Conservation (phyloP, 257 asterid genomes). For the Eustoma russellianum region DNA sequence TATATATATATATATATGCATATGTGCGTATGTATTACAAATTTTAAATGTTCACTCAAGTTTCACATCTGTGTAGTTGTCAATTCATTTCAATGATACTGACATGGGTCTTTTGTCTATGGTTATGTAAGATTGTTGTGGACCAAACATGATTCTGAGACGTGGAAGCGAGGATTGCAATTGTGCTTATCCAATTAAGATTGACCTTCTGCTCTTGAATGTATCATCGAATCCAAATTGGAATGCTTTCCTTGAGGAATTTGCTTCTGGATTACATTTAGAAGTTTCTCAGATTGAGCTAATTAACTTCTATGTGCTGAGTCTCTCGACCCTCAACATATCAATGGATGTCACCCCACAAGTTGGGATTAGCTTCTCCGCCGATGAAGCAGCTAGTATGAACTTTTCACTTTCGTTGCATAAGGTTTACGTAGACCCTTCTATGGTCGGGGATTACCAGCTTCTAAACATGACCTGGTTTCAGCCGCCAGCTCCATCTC, state of each 20-base stretch:
- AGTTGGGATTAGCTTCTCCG: constrained; percentile 59
- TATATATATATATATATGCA: too few relatives aligned
- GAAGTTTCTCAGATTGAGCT: constrained; percentile 85
- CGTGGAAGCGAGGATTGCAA: constrained; percentile 73
- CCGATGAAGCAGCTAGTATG: constrained; percentile 54
- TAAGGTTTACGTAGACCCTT: constrained; percentile 60
- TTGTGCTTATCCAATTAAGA: constrained; percentile 80
- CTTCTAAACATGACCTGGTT: constrained; percentile 85
- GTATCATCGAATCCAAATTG: constrained; percentile 77
- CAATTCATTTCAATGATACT: too few relatives aligned
- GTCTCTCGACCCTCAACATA: constrained; percentile 73
- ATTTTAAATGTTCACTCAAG: too few relatives aligned
- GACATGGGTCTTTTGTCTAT: constrained; percentile 12
- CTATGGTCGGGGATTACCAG: constrained; percentile 68
- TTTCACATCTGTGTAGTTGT: neutral
- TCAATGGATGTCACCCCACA: constrained; percentile 90
- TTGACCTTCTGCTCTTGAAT: constrained; percentile 76
- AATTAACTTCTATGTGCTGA: constrained; percentile 70
- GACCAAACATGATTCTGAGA: constrained; percentile 69
- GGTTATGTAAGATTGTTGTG: constrained; percentile 67
- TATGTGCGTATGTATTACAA: too few relatives aligned
- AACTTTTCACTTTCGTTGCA: constrained; percentile 54
- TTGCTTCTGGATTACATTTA: constrained; percentile 61
- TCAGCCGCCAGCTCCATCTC: constrained; percentile 48
- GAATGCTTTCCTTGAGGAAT: constrained; percentile 64